Base-by-base conservation (phyloP, 2,329 filamentous ascomycete genomes). In the Penicillium sp. region DNA sequence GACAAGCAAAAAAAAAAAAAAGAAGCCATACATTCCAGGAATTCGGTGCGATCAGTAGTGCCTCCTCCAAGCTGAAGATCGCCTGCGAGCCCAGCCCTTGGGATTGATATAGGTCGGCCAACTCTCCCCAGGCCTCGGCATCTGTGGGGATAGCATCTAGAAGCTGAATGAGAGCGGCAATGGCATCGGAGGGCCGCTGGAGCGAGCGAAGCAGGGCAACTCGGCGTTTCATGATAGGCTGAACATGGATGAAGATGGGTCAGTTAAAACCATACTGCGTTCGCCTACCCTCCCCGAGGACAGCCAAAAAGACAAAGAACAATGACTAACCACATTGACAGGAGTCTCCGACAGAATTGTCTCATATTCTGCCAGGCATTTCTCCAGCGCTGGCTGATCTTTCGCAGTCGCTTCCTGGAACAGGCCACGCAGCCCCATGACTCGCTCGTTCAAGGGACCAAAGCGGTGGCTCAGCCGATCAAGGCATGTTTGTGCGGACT, bases 81-180 rank as follows among this genome's bases (percentile, higher is more conserved):
- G 93, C 91, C 77, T 98, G 94, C 15, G 88, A 81, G 73, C 91
- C 92, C 70, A 94, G 79, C 0, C 90, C 92, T 73, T 94, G 90
- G 22, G 84, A 84, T 33, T 93, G 84, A 78, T 99, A 98, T 64
- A 97, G 80, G 74, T 97, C 92, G 57, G 91, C 88, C 68, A 98
- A 83, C 80, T 99, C 95, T 56, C 92, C 87, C 95, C 95, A 99
- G 10, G 91, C 89, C 81, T 99, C 95, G 6, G 90, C 89, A 80
- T 99, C 95, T 1, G 91, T 97, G 1, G 95, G 93, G 58, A 89
- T 91, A 64, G 90, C 88, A 73, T 96, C 91, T 51, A 99, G 81
- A 30, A 98, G 84, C 60, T 88, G 84, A 64, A 89, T 88, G 61
- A 98, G 80, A 30, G 89, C 88, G 35, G 86, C 80, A 49, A 93